Evolutionary conservation across 345 rosid species (phyloP), one percentile per base, ranked within the genome.

Genomic region (Triadica sebifera): DNA sequence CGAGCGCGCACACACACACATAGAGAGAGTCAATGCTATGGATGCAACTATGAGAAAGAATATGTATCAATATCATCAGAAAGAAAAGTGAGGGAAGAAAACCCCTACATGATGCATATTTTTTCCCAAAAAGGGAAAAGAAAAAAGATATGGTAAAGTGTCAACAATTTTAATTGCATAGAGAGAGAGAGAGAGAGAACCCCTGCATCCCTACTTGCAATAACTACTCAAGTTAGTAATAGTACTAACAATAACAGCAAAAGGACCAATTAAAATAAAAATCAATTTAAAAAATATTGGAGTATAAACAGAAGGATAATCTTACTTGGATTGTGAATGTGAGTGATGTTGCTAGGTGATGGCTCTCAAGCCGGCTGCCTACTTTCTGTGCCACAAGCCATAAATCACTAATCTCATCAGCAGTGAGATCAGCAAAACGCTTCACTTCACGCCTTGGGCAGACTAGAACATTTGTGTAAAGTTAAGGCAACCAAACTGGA

Each of bases 341-440:
- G 68, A 90, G 89, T 13, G 99, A 93, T 4, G 99, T 79, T 61
- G 96, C 98, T 47, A 86, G 82, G 69, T 93, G 92, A 84, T 82
- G 86, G 69, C 79, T 6, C 85, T 95, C 99, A 60, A 95, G 92
- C 81, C 71, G 84, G 49, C 73, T 75, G 65, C 97, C 98, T 75
- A 95, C 55, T 76, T 84, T 95, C 83, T 95, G 87, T 39, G 98
- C 94, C 13, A 85, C 74, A 71, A 87, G 80, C 98, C 99, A 95
- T 4, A 95, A 59, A 81, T 95, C 98, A 62, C 76, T 81, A 10
- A 90, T 86, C 89, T 95, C 97, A 15, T 90, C 91, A 69, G 82
- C 87, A 71, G 91, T 93, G 67, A 93, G 98, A 81, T 95, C 98
- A 80, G 75, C 87, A 84, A 95, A 87, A 52, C 97, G 94, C 77